Percentiles rank a stretch among this genome's conserved stretches.
Conservation (phyloP, 257 asterid genomes). For the Przewalskia tangutica region DNA sequence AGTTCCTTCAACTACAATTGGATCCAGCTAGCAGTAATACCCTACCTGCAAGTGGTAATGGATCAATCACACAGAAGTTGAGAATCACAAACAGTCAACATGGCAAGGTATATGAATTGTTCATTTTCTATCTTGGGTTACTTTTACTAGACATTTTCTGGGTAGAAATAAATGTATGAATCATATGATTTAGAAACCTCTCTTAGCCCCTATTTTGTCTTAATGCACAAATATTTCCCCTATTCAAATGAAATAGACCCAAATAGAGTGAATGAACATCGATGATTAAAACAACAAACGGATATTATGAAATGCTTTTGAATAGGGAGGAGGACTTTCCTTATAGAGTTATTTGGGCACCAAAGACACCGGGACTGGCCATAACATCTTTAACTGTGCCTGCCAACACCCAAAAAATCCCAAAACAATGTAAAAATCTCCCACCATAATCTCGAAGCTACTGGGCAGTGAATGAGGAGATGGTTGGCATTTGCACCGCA, state of each 20-base stretch:
- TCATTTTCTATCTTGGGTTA: background rate
- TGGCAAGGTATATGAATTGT: conserved; percentile 57
- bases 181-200: background rate
- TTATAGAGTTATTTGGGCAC: background rate
- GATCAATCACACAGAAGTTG: conserved; percentile 64
- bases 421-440: background rate
- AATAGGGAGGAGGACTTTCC: background rate
- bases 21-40: conserved; percentile 83
- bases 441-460: background rate
- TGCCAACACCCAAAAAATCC: background rate
- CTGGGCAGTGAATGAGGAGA: background rate
- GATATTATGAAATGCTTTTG: background rate
- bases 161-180: background rate
- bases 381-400: background rate
- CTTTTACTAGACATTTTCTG: background rate
- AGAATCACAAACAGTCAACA: conserved; percentile 78
- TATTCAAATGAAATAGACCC: background rate
- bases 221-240: background rate
- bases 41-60: conserved; percentile 65
- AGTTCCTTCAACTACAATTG: conserved; percentile 96
- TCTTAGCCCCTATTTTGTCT: background rate
- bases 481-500: background rate
- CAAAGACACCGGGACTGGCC: background rate
- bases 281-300: background rate
- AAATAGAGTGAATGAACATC: background rate